phyloP scores from a whole-genome alignment of 2,329 filamentous ascomycete species.

The Rhexocercosporidium sp. region DNA sequence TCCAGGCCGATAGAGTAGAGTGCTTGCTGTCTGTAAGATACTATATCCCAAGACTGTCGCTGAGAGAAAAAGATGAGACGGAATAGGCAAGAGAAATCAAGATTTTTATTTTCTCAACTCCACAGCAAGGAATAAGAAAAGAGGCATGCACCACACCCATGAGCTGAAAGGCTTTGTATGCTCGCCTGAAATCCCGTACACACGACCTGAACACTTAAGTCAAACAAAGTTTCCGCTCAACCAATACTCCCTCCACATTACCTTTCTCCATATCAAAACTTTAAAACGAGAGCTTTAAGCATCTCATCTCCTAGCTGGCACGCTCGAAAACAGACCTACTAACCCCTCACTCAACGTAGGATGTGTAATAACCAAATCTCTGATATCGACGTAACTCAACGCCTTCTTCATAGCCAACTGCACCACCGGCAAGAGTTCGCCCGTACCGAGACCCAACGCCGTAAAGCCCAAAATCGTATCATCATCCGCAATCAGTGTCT shows the following conservation, averaged over 20 bases:
- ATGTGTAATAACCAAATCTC: constrained; percentile 26
- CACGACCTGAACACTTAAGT: no score
- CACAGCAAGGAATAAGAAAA: no score
- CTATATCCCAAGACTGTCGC: no score
- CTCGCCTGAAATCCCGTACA: no score
- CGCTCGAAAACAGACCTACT: neutral
- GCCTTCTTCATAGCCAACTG: constrained; percentile 29
- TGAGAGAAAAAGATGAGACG: no score
- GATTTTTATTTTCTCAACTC: no score
- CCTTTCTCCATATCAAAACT: neutral
- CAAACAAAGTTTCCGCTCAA: no score
- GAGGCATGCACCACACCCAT: no score
- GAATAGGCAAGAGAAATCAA: no score
- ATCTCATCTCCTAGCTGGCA: neutral
- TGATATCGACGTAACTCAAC: constrained; percentile 24
- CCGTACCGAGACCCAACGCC: constrained; percentile 23
- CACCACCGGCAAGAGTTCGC: constrained; percentile 30
- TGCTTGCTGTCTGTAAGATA: no score
- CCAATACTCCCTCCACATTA: neutral
- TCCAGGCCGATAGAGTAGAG: no score
- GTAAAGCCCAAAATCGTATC: constrained; percentile 30
- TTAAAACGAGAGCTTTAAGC: neutral
- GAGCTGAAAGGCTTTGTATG: no score
- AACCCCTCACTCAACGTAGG: constrained; percentile 30
- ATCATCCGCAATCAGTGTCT: constrained; percentile 18